A percentile compares a stretch with the other conserved stretches of the same genome.
Conservation (phyloP, 305 asterid genomes). For the Fraxinus greggii region DNA sequence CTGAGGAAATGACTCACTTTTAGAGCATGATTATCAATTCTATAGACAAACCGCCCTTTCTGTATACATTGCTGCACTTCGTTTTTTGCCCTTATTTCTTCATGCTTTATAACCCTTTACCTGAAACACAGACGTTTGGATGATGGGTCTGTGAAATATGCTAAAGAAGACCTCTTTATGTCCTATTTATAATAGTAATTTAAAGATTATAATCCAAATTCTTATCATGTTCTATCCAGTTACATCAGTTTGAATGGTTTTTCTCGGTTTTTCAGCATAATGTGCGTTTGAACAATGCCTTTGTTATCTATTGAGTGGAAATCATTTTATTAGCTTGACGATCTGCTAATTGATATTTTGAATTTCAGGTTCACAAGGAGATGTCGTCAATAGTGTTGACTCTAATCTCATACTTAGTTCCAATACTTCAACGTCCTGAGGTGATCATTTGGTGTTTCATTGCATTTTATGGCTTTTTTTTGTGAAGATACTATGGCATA, state of each 20-base stretch:
- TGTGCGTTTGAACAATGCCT: background rate
- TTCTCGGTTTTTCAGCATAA: background rate
- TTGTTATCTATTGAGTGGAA: background rate
- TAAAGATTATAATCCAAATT: background rate
- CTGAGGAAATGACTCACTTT: background rate
- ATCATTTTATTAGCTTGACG: background rate
- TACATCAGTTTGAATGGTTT: background rate
- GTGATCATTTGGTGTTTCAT: slow-evolving; percentile 36
- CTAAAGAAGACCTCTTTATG: background rate
- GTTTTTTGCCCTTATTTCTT: slow-evolving; percentile 5
- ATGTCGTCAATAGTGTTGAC: slow-evolving; percentile 76
- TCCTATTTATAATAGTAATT: background rate
- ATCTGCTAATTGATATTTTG: slow-evolving; percentile 17
- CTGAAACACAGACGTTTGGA: background rate
- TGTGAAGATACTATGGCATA: background rate
- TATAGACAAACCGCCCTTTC: slow-evolving; percentile 5
- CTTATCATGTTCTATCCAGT: background rate
- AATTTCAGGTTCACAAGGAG: slow-evolving; percentile 79
- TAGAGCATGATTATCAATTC: slow-evolving; percentile 15
- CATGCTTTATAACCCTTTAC: slow-evolving; percentile 8
- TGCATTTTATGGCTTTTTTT: slow-evolving; percentile 1
- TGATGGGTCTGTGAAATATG: background rate
- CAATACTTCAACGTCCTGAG: slow-evolving; percentile 90
- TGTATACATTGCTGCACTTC: background rate
- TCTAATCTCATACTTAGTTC: slow-evolving; percentile 79